These are phyloP conservation scores for Lithospermum erythrorhizon DNA, from an alignment of 257 asterid species.

Conservation along the genomic window DNA sequence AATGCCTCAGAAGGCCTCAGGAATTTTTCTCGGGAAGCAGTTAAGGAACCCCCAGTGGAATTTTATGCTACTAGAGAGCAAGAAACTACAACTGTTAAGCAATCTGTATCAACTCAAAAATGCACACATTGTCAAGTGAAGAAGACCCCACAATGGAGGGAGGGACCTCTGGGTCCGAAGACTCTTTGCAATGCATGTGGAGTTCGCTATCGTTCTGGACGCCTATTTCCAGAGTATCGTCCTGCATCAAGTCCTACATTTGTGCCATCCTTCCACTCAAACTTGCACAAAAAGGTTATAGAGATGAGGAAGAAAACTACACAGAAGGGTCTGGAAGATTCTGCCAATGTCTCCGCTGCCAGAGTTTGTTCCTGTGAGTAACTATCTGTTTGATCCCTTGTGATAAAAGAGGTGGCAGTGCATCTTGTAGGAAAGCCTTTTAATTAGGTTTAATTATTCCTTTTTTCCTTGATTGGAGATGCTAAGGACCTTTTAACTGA, in stretches of 20 bases:
- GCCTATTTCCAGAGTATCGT: slow-evolving; percentile 68
- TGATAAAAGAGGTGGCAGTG: slow-evolving; percentile 22
- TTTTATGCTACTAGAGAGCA: not conserved
- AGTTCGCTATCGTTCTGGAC: slow-evolving; percentile 74
- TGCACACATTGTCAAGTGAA: slow-evolving; percentile 74
- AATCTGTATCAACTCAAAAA: slow-evolving; percentile 19
- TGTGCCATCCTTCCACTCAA: slow-evolving; percentile 65
- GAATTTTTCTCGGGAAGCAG: not conserved
- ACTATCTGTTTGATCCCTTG: slow-evolving; percentile 32
- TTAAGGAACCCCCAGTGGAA: slow-evolving; percentile 3
- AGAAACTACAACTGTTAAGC: slow-evolving; percentile 5
- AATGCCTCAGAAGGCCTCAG: not conserved
- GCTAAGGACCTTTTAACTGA: not conserved
- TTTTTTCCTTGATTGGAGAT: slow-evolving; percentile 1
- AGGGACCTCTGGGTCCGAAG: slow-evolving; percentile 39
- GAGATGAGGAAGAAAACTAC: slow-evolving; percentile 19
- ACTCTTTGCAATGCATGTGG: slow-evolving; percentile 37
- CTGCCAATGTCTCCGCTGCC: slow-evolving; percentile 29
- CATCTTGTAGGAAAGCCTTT: slow-evolving; percentile 18
- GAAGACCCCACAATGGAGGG: slow-evolving; percentile 89
- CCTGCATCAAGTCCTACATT: slow-evolving; percentile 87
- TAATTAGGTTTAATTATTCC: slow-evolving; percentile 14
- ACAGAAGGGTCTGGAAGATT: slow-evolving; percentile 10
- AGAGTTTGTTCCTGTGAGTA: too few species aligned
- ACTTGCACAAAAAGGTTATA: slow-evolving; percentile 14